These are phyloP conservation scores for Exophiala sideris DNA, from an alignment of 2,329 filamentous ascomycete species.

Conservation along the genomic window DNA sequence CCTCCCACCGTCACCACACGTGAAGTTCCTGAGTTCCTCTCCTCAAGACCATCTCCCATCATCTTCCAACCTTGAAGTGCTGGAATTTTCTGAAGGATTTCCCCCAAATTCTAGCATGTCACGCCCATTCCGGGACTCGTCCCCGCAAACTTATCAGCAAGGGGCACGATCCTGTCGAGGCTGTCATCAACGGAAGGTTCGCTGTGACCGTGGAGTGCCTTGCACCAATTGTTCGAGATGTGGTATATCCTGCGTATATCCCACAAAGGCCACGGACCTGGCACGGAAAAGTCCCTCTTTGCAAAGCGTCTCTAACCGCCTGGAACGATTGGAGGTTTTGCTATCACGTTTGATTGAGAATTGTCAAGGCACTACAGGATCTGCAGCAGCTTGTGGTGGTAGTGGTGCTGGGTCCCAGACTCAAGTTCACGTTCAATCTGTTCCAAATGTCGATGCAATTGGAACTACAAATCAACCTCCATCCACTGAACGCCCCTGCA, in stretches of 20 bases:
- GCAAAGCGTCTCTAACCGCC: neutral
- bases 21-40: neutral
- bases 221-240: constrained; percentile 28
- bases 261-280: neutral
- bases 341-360: neutral
- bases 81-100: neutral
- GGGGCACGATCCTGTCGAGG: constrained; percentile 17
- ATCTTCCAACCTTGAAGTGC: neutral
- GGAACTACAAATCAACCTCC: neutral
- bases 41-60: no score
- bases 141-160: neutral
- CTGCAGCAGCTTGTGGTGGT: neutral
- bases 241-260: neutral
- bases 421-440: neutral
- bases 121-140: neutral
- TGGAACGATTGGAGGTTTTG: neutral
- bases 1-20: neutral
- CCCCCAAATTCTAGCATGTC: neutral
- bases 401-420: neutral
- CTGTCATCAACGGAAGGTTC: constrained; percentile 32
- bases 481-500: neutral
- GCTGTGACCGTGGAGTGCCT: constrained; percentile 31
- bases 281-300: neutral
- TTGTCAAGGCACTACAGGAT: neutral
- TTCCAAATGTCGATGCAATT: neutral